Conservation (phyloP, 2,329 filamentous ascomycete genomes). For the Penicillium sp. region DNA sequence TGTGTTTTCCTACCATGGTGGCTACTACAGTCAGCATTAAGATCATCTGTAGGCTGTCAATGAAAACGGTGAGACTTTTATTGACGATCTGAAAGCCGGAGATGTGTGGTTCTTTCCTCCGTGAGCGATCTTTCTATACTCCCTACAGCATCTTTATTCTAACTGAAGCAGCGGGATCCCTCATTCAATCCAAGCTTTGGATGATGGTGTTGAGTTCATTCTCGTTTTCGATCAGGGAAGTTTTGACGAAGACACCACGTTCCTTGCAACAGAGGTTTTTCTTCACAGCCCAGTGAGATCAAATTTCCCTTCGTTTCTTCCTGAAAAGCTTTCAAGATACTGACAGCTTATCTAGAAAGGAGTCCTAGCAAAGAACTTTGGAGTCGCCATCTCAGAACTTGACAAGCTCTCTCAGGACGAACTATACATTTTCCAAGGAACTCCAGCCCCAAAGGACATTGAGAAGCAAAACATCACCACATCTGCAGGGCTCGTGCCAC, state of each 20-base stretch:
- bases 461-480: constrained; percentile 56
- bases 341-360: constrained; percentile 29
- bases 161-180: constrained; percentile 52
- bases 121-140: constrained; percentile 16
- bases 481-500: constrained; percentile 60
- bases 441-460: constrained; percentile 56
- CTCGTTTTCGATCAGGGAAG: constrained; percentile 57
- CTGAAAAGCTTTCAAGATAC: no score
- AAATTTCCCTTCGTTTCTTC: neutral
- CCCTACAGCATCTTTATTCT: neutral
- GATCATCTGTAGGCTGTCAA: constrained; percentile 37
- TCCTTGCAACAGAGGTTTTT: constrained; percentile 62
- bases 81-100: constrained; percentile 69
- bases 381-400: constrained; percentile 48
- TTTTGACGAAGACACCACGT: constrained; percentile 67
- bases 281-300: constrained; percentile 30
- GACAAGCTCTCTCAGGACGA: constrained; percentile 59
- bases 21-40: no score
- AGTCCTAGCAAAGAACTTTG: constrained; percentile 53
- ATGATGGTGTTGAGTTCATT: constrained; percentile 61
- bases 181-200: constrained; percentile 68
- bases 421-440: constrained; percentile 73
- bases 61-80: constrained; percentile 64
- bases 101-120: constrained; percentile 79
- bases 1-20: no score